Conservation (phyloP, 345 rosid species). For the Aethionema arabicum region DNA sequence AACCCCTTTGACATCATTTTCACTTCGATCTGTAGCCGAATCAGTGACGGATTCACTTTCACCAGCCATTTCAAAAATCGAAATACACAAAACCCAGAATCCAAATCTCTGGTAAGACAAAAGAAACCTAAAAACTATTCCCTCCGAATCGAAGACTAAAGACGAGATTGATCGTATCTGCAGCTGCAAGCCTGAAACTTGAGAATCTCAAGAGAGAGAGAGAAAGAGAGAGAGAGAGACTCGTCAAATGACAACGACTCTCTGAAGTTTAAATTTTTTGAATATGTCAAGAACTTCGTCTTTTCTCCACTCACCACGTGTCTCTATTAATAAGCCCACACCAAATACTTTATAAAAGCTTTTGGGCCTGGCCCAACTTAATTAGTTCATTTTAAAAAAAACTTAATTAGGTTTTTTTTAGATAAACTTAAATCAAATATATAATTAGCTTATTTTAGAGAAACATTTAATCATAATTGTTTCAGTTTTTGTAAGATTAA, state of each 20-base stretch:
- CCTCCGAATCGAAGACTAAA: neutral
- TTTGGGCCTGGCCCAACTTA: constrained; percentile 17
- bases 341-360: neutral
- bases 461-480: too few species aligned
- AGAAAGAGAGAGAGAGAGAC: neutral
- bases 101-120: neutral
- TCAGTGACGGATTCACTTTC: constrained; percentile 9
- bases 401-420: too few species aligned
- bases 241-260: constrained; percentile 23
- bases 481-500: too few species aligned
- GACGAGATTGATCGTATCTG: constrained; percentile 14
- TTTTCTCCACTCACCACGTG: neutral
- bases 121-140: neutral
- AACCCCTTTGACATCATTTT: constrained; percentile 29
- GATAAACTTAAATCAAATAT: too few species aligned
- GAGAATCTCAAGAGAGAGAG: neutral
- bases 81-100: constrained; percentile 2
- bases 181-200: constrained; percentile 6
- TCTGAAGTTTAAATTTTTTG: constrained; percentile 29
- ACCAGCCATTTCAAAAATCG: constrained; percentile 21
- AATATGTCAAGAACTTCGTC: constrained; percentile 18
- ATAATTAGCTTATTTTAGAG: too few species aligned
- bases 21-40: constrained; percentile 20
- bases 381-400: too few species aligned
- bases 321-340: neutral